phyloP scores from a whole-genome alignment of 2,329 filamentous ascomycete species.

The Fusarium sp. region DNA sequence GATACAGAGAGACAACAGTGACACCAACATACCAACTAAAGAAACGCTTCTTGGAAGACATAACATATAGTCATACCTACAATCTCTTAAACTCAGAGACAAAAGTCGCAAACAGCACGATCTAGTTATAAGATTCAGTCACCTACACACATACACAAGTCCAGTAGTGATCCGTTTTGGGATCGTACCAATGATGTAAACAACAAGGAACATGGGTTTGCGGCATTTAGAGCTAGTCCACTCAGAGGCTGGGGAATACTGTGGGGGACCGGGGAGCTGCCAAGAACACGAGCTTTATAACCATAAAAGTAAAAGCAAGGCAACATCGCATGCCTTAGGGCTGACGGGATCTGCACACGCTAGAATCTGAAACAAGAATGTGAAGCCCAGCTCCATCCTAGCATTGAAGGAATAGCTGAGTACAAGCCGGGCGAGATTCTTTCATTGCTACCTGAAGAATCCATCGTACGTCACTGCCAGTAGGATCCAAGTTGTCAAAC shows the following conservation, averaged over 20 bases:
- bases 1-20: too few relatives aligned
- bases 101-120: not conserved
- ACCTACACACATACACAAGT: not conserved
- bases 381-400: fast-evolving
- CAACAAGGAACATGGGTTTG: not conserved
- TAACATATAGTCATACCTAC: too few relatives aligned
- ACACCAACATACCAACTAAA: too few relatives aligned
- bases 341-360: not conserved
- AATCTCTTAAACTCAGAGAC: not conserved
- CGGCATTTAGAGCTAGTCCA: not conserved
- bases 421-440: too few relatives aligned
- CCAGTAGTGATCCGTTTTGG: not conserved
- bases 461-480: too few relatives aligned
- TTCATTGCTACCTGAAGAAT: too few relatives aligned
- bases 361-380: not conserved
- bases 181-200: not conserved
- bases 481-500: not conserved
- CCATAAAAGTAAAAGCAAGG: not conserved
- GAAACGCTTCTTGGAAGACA: too few relatives aligned
- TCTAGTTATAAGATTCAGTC: not conserved
- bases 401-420: too few relatives aligned
- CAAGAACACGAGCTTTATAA: not conserved
- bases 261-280: not conserved
- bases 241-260: not conserved
- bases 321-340: not conserved